Evolutionary conservation across 768 basidiomycete genomes (phyloP).

Genomic region (Coprinopsis marcescibilis): DNA sequence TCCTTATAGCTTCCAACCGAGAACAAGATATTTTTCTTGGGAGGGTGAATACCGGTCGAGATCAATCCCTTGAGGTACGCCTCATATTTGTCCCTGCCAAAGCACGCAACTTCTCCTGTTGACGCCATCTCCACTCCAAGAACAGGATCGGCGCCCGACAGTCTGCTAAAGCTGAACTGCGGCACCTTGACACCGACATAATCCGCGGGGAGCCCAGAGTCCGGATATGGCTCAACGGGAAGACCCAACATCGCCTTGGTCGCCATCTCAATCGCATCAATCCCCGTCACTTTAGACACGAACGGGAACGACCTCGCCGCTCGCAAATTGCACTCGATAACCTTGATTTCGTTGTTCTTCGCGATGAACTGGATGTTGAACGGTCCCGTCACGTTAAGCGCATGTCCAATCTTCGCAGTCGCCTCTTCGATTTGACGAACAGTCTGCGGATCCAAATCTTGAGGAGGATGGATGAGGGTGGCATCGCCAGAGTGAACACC

Average conservation of each 20-base stretch:
- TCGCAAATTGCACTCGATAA: slow-evolving; percentile 98
- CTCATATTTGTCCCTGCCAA: slow-evolving; percentile 96
- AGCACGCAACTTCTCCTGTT: slow-evolving; percentile 98
- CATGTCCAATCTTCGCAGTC: slow-evolving; percentile 95
- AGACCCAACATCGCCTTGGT: slow-evolving; percentile 97
- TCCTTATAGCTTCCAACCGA: slow-evolving; percentile 97
- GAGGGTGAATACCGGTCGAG: slow-evolving; percentile 90
- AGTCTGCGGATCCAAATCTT: slow-evolving; percentile 95
- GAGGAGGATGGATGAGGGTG: slow-evolving; percentile 95
- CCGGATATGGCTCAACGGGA: slow-evolving; percentile 87
- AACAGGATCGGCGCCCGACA: slow-evolving; percentile 96
- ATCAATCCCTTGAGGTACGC: slow-evolving; percentile 97
- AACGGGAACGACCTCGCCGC: slow-evolving; percentile 98
- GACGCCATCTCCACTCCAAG: slow-evolving; percentile 99
- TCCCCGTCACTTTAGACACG: slow-evolving; percentile 96
- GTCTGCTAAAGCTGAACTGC: slow-evolving; percentile 97
- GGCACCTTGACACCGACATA: slow-evolving; percentile 99
- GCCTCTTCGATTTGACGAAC: slow-evolving; percentile 96
- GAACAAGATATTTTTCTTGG: slow-evolving; percentile 96
- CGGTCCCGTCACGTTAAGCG: slow-evolving; percentile 95
- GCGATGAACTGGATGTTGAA: slow-evolving; percentile 99
- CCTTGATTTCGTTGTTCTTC: slow-evolving; percentile 99
- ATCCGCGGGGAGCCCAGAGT: slow-evolving; percentile 77
- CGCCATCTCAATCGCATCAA: slow-evolving; percentile 98
- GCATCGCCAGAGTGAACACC: slow-evolving; percentile 99